These are phyloP conservation scores for Drosera spatulata DNA, from an alignment of 179 eudicot species.

Conservation along the genomic window DNA sequence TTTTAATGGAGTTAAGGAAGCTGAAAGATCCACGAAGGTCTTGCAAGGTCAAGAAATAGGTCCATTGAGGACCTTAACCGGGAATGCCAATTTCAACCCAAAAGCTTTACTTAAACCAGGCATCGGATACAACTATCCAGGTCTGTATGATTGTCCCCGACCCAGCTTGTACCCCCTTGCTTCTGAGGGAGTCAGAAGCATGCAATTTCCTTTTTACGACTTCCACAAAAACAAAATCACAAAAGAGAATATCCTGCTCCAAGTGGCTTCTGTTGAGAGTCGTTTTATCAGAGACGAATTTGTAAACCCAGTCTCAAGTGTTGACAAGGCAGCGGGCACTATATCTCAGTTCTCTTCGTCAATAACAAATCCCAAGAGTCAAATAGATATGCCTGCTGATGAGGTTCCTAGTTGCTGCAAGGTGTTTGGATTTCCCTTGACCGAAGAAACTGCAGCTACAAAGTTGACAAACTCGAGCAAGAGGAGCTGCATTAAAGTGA, in stretches of 20 bases:
- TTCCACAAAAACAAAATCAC: conserved; percentile 23
- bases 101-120: conserved; percentile 36
- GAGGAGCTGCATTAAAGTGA: conserved; percentile 87
- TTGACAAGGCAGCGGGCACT: conserved; percentile 13
- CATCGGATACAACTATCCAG: conserved; percentile 27
- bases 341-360: conserved; percentile 10
- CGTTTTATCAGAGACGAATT: conserved; percentile 12
- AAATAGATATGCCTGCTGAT: conserved; percentile 18
- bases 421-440: conserved; percentile 61
- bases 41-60: conserved; percentile 99
- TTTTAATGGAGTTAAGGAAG: conserved; percentile 55
- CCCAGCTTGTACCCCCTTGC: conserved; percentile 61
- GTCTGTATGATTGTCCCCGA: conserved; percentile 28
- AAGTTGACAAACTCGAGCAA: conserved; percentile 38
- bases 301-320: conserved; percentile 14
- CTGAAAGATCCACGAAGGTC: conserved; percentile 68
- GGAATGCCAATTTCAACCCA: conserved; percentile 31
- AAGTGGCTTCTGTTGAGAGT: conserved; percentile 17
- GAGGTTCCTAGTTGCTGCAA: conserved; percentile 30
- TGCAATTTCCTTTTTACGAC: conserved; percentile 34
- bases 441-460: conserved; percentile 23
- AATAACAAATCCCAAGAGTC: conserved; percentile 14
- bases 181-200: conserved; percentile 65
- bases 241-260: conserved; percentile 18
- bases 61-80: conserved; percentile 54